Evolutionary conservation across 1,139 yeast species (phyloP).

Genomic region (Chernovozyma sophiae-reginae): DNA sequence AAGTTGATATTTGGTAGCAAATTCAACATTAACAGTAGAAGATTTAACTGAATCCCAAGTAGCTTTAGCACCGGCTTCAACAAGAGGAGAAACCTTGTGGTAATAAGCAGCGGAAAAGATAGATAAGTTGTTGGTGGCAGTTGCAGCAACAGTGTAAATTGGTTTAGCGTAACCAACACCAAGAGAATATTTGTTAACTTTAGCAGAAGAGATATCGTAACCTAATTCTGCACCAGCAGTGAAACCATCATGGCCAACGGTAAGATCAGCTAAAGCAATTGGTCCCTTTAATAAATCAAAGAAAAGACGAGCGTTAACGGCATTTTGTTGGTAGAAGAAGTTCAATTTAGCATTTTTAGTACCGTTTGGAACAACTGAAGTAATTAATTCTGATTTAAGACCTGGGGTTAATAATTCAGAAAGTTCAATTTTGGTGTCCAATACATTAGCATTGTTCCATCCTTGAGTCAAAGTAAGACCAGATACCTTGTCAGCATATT

Average conservation of each 20-base stretch:
- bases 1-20: slow-evolving; percentile 91
- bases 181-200: slow-evolving; percentile 90
- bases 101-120: slow-evolving; percentile 94
- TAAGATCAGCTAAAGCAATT: slow-evolving; percentile 88
- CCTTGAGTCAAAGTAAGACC: slow-evolving; percentile 96
- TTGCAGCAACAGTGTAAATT: slow-evolving; percentile 80
- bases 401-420: slow-evolving; percentile 93
- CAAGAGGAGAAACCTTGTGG: slow-evolving; percentile 88
- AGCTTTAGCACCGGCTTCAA: slow-evolving; percentile 98
- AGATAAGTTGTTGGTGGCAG: slow-evolving; percentile 85
- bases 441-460: slow-evolving; percentile 92
- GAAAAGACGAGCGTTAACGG: slow-evolving; percentile 91
- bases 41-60: slow-evolving; percentile 84
- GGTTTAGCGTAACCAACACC: slow-evolving; percentile 93
- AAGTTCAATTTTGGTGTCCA: slow-evolving; percentile 91
- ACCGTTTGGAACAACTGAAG: slow-evolving; percentile 84
- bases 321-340: slow-evolving; percentile 88
- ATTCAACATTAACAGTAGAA: slow-evolving; percentile 74
- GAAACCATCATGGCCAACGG: slow-evolving; percentile 94
- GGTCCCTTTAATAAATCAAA: slow-evolving; percentile 96
- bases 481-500: slow-evolving; percentile 88
- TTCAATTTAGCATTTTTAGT: slow-evolving; percentile 88
- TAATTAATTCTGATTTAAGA: slow-evolving; percentile 86
- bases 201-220: slow-evolving; percentile 89
- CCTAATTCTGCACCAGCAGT: slow-evolving; percentile 97